A percentile compares a stretch with the other conserved stretches of the same genome.
These are phyloP conservation scores for Penicillium expansum DNA, from an alignment of 2,329 filamentous ascomycete genomes.

Conservation along the genomic window DNA sequence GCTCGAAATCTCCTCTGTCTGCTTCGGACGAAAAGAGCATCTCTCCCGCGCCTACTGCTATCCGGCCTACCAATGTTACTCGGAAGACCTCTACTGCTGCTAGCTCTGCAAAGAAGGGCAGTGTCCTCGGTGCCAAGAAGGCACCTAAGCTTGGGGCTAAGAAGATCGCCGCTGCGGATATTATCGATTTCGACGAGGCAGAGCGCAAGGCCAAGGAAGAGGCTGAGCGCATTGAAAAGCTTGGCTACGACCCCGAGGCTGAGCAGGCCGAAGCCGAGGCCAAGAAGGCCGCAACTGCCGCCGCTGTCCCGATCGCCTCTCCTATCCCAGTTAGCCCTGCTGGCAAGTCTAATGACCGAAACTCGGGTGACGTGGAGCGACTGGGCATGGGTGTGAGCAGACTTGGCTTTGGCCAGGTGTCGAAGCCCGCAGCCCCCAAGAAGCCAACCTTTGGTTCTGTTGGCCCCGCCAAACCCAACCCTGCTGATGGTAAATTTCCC, in stretches of 20 bases:
- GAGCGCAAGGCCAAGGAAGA: conserved; percentile 98
- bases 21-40: conserved; percentile 53
- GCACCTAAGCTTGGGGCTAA: conserved; percentile 82
- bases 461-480: conserved; percentile 64
- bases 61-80: conserved; percentile 74
- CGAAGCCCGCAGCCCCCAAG: conserved; percentile 63
- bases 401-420: conserved; percentile 80
- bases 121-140: conserved; percentile 84
- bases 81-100: conserved; percentile 66
- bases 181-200: conserved; percentile 94
- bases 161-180: conserved; percentile 71
- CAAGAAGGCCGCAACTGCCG: conserved; percentile 23
- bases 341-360: conserved; percentile 53
- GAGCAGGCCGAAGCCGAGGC: conserved; percentile 57
- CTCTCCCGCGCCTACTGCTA: conserved; percentile 59
- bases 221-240: conserved; percentile 88
- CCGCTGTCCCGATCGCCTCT: conserved; percentile 63
- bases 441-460: conserved; percentile 87
- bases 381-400: conserved; percentile 84
- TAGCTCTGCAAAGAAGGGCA: conserved; percentile 71
- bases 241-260: conserved; percentile 92
- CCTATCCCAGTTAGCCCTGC: conserved; percentile 72
- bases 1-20: conserved; percentile 78
- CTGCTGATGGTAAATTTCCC: conserved; percentile 58
- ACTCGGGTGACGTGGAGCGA: conserved; percentile 76